Base-by-base conservation (phyloP, 495 filamentous ascomycete genomes). In the Annulohypoxylon stygium region DNA sequence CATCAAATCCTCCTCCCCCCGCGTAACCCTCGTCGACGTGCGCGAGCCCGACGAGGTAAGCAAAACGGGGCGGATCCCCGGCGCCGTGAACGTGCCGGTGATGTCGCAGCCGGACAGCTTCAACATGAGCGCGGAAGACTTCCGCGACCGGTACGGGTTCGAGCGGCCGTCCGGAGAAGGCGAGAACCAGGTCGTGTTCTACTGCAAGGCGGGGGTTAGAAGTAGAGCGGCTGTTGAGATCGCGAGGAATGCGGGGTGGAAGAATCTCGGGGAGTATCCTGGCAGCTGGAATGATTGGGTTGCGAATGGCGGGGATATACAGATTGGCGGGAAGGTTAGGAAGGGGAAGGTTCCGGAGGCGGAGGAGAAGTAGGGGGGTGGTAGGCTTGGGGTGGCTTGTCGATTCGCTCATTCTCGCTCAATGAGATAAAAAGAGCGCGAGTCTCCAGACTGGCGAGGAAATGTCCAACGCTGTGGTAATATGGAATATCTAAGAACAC, bases 241-340 rank as follows among this genome's bases (percentile, higher is more conserved):
- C 82, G 95, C 95, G 57, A 82, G 83, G 57, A 86, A 91, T 80
- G 89, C 88, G 11, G 95, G 96, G 25, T 98, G 91, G 86, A 81
- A 83, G 37, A 86, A 84, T 37, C 85, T 95, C 0, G 90, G 89
- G 41, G 94, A 97, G 84, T 97, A 96, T 83, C 84, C 85, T 6
- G 95, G 96, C 7, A 96, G 93, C 82, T 98, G 93, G 94, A 53
- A 92, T 72, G 95, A 98, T 81, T 99, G 95, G 95, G 85, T 83
- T 70, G 85, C 77, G 76, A 92, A 85, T 73, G 91, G 90, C 0
- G 93, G 91, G 0, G 80, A 82, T 81, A 83, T 89, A 11, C 87
- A 90, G 80, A 77, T 86, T 48, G 51, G 65, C 81, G 80, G 43
- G 45, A 37, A 33, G 26, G 36, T 25, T 23, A 23, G 9, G 18